Base-by-base conservation (phyloP, 2,329 filamentous ascomycete genomes). In the Xylariaceae sp. region DNA sequence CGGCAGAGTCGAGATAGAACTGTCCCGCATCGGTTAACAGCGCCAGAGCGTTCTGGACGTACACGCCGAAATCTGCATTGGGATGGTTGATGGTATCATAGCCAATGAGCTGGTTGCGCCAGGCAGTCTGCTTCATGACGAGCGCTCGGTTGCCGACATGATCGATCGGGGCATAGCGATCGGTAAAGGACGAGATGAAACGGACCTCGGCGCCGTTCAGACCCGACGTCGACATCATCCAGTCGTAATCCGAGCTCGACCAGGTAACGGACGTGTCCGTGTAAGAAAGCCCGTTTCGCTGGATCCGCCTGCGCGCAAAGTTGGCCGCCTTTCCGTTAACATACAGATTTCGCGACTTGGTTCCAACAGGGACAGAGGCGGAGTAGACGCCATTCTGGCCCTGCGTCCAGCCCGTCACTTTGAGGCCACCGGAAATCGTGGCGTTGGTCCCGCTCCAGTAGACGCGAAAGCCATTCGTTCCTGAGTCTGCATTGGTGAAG, bases 61-160 rank as follows among this genome's bases (percentile, higher is more conserved):
- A 31, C 17, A 31, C 29, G 14, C 29, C 29, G 29, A 31, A 31
- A 31, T 31, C 29, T 4, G 29, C 29, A 17, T 31, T 31, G 15
- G 29, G 29, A 31, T 31, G n/a, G 17, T 31, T 31, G 29, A 31
- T 31, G n/a, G 29, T 31, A 14, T 31, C 29, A 15, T 31, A 31
- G n/a, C 29, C 29, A 31, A 31, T 31, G 29, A 31, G 29, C 14
- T 31, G 29, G 11, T 31, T 31, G 5, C 12, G n/a, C 29, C 29
- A 31, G 14, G n/a, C 29, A 14, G 29, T 31, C 29, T 31, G 29
- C 29, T 31, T 31, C 29, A 31, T 31, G 15, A 31, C 29, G 6
- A 31, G n/a, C 14, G 15, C 29, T 17, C 14, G 15, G 13, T n/a
- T 5, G 29, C 29, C 29, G 11, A 31, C 29, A 31, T 31, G 29